Percentiles rank a stretch among this genome's conserved stretches.
Conservation (phyloP, 495 filamentous ascomycete species). For the Hypomontagnella submonticulosa region DNA sequence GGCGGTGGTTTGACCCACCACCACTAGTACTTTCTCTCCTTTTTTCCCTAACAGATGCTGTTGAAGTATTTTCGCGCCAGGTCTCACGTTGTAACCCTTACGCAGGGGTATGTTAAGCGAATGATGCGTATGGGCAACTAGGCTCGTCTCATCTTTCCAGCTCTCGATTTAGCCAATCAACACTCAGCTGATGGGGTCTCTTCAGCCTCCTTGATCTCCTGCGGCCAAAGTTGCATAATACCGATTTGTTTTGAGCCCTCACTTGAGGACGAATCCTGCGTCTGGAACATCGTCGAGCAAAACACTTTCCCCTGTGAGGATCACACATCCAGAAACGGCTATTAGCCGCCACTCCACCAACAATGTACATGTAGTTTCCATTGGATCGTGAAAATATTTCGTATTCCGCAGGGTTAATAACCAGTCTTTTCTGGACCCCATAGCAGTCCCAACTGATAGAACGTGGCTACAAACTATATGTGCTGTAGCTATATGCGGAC, state of each 20-base stretch:
- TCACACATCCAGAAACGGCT: constrained; percentile 46
- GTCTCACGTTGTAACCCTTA: constrained; percentile 39
- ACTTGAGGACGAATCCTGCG: constrained; percentile 40
- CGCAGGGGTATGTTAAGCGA: constrained; percentile 35
- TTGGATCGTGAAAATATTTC: constrained; percentile 32
- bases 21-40: constrained; percentile 37
- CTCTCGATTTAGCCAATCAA: constrained; percentile 24
- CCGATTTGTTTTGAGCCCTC: constrained; percentile 40
- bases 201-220: constrained; percentile 43
- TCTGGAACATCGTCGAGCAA: constrained; percentile 43
- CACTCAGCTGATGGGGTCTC: constrained; percentile 8
- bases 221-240: constrained; percentile 40
- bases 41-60: constrained; percentile 42
- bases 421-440: constrained; percentile 21
- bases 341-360: constrained; percentile 34
- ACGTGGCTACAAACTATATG: constrained; percentile 30
- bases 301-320: constrained; percentile 33
- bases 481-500: constrained; percentile 11
- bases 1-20: constrained; percentile 43
- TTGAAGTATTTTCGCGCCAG: constrained; percentile 35
- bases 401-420: constrained; percentile 30
- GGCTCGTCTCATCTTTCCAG: constrained; percentile 42
- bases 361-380: constrained; percentile 12
- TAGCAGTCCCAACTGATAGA: constrained; percentile 20
- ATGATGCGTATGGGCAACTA: constrained; percentile 30